phyloP scores from a whole-genome alignment of 2,329 filamentous ascomycete species.

The Ascochyta lentis region DNA sequence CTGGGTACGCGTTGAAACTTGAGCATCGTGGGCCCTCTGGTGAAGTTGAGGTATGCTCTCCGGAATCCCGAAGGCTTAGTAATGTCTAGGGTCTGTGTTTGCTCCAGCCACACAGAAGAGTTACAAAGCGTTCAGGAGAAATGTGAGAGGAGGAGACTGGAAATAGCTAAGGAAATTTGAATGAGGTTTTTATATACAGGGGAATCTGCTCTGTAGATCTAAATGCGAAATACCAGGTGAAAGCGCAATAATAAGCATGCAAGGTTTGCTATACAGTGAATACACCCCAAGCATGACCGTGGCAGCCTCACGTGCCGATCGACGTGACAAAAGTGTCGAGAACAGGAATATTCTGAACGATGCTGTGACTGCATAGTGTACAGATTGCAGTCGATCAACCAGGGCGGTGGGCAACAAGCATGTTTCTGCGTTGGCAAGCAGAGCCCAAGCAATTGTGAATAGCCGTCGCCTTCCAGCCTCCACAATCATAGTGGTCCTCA shows the following conservation, averaged over 20 bases:
- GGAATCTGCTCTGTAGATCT: background rate
- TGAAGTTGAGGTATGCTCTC: background rate
- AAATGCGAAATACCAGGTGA: background rate
- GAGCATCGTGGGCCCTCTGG: background rate
- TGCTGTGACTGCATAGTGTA: background rate
- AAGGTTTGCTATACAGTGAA: slow-evolving; percentile 5
- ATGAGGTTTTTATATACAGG: background rate
- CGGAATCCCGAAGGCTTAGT: too few relatives aligned
- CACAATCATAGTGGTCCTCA: background rate
- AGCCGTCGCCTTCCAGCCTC: background rate
- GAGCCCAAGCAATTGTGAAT: background rate
- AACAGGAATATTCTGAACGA: background rate
- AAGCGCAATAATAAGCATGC: background rate
- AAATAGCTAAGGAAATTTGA: too few relatives aligned
- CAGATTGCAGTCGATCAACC: background rate
- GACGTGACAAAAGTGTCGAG: background rate
- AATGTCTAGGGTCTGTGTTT: too few relatives aligned
- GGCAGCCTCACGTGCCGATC: background rate
- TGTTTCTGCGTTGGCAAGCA: background rate
- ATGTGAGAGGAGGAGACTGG: too few relatives aligned
- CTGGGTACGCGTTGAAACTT: background rate
- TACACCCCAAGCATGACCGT: background rate
- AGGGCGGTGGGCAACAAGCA: background rate
- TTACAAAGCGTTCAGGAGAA: too few relatives aligned
- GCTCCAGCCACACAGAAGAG: too few relatives aligned